Base-by-base conservation (phyloP, 352 stramenopile genomes). In the Globisporangium cystogenes region DNA sequence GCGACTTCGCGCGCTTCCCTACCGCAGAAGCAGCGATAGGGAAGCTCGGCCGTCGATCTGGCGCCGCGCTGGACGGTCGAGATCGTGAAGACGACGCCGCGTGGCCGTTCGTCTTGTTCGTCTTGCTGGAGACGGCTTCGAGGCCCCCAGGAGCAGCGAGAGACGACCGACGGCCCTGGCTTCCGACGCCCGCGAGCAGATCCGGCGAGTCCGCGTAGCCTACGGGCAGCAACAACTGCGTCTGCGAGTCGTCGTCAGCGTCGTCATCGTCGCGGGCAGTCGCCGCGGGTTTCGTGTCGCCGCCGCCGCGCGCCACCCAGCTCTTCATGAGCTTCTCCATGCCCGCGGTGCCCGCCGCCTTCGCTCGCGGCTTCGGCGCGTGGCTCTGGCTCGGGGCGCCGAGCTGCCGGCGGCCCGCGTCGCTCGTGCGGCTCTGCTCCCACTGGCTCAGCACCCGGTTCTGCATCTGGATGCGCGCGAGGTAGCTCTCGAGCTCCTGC, bases 401-500 rank as follows among this genome's bases (percentile, higher is more conserved):
- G 6, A 20, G 26, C 16, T 40, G 16, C 62, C 52, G 35, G 67
- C 31, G 23, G 33, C 5, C 21, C 20, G 14, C 15, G 24, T 39
- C 23, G 14, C 49, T 21, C 33, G 56, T 49, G 7, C 61, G 51
- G 55, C 33, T 59, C 26, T 64, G 58, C 58, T 84, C 74, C 74
- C 74, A 84, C 42, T 72, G 65, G 53, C 57, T 71, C 51, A 84
- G 50, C 1, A 61, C 68, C 24, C 80, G 62, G n/a, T 70, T 61
- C 45, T 84, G 74, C 43, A 68, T 68, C 2, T 67, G 67, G 45
- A 84, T 82, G 0, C 74, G 63, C 40, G 75, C 69, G 51, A 80
- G 48, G 53, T 80, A 82, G 27, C 52, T 68, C 51, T 82, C 68
- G 39, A 84, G 62, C 23, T 84, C 74, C 49, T 83, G 73, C 21